These are phyloP conservation scores for Cercospora brassicicola DNA, from an alignment of 2,329 filamentous ascomycete species.

Conservation along the genomic window DNA sequence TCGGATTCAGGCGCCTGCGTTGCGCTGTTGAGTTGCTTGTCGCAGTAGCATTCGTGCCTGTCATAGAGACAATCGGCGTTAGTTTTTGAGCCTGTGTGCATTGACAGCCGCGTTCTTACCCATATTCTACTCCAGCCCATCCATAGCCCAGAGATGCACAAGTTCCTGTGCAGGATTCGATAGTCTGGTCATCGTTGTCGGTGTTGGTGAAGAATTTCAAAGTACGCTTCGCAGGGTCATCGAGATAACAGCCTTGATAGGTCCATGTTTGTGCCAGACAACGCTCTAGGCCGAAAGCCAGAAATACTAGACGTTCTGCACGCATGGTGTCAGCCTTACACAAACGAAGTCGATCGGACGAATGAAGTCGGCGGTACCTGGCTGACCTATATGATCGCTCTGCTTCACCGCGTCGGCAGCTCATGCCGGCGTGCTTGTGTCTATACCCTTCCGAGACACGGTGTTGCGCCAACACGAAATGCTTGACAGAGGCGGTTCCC, in stretches of 20 bases:
- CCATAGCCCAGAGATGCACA: constrained; percentile 14
- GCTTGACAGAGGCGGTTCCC: background rate
- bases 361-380: background rate
- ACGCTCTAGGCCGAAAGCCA: background rate
- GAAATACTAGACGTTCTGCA: background rate
- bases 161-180: constrained; percentile 13
- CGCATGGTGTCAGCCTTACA: constrained; percentile 8
- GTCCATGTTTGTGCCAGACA: constrained; percentile 12
- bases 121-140: constrained; percentile 14
- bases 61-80: background rate
- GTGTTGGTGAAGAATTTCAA: background rate
- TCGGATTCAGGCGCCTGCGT: constrained; percentile 15
- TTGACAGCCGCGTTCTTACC: background rate
- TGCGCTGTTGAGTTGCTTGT: constrained; percentile 5
- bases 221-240: constrained; percentile 14
- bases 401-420: background rate
- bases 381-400: background rate
- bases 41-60: constrained; percentile 14
- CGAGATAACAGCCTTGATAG: constrained; percentile 19
- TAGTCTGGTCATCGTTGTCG: constrained; percentile 10
- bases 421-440: background rate
- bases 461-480: background rate
- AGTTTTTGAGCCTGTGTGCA: background rate
- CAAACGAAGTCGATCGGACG: background rate
- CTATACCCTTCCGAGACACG: constrained; percentile 4